phyloP scores from a whole-genome alignment of 805 yeast species.

The Candida boleticola region DNA sequence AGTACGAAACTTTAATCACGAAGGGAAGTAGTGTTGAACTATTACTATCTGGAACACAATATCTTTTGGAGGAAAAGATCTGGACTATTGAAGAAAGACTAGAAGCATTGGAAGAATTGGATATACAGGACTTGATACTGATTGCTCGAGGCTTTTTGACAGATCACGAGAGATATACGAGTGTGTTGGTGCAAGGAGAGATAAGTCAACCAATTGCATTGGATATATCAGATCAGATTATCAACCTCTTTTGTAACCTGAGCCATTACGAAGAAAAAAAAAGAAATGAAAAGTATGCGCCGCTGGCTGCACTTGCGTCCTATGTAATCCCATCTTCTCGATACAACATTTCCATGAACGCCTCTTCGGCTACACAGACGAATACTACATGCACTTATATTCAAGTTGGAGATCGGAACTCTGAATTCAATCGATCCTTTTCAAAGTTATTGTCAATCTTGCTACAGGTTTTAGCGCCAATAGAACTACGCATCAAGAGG shows the following conservation, averaged over 20 bases:
- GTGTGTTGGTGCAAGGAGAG: conserved; percentile 55
- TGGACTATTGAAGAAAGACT: conserved; percentile 56
- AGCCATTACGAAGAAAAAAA: too few species aligned
- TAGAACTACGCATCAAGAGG: conserved; percentile 51
- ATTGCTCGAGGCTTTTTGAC: conserved; percentile 26
- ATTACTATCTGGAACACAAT: conserved; percentile 49
- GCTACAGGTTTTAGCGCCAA: conserved; percentile 41
- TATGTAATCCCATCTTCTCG: too few species aligned
- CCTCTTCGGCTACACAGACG: conserved; percentile 31
- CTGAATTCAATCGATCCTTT: conserved; percentile 32
- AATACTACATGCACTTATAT: conserved; percentile 52
- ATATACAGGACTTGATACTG: conserved; percentile 28
- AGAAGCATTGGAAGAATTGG: conserved; percentile 53
- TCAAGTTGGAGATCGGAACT: conserved; percentile 53
- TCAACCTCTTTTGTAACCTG: too few species aligned
- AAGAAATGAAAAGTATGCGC: too few species aligned
- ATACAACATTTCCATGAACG: conserved; percentile 17
- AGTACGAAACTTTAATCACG: conserved; percentile 43
- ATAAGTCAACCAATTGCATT: conserved; percentile 16
- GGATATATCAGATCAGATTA: conserved; percentile 14
- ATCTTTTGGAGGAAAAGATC: conserved; percentile 54
- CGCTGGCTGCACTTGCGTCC: too few species aligned
- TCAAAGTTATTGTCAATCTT: conserved; percentile 47
- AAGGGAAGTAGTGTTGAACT: conserved; percentile 43
- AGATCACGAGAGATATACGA: conserved; percentile 27